Conservation (phyloP, 2,329 filamentous ascomycete species). For the Ophiognomonia clavigignenti-juglandacearum region DNA sequence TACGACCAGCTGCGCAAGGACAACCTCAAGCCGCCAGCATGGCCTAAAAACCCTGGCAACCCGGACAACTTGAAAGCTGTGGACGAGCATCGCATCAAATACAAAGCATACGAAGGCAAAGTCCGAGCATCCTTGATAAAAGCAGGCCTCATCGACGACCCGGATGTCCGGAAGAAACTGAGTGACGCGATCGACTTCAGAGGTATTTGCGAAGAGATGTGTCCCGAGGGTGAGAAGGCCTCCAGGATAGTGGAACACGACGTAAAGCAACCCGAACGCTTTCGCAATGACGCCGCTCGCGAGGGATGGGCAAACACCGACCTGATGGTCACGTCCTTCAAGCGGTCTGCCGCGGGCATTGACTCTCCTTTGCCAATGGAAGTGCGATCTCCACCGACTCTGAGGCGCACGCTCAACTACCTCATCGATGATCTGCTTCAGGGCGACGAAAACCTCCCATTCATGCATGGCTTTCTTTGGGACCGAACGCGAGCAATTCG, state of each 20-base stretch:
- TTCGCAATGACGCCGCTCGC: conserved; percentile 34
- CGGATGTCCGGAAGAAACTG: conserved; percentile 56
- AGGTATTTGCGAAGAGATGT: conserved; percentile 66
- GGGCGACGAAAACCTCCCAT: conserved; percentile 48
- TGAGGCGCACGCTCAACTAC: conserved; percentile 59
- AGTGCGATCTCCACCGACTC: conserved; percentile 54
- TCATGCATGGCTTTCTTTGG: conserved; percentile 61
- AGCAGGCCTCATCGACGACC: conserved; percentile 59
- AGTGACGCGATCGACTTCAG: conserved; percentile 63
- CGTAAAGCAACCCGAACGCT: conserved; percentile 52
- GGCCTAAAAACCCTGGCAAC: conserved; percentile 52
- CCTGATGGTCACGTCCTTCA: conserved; percentile 63
- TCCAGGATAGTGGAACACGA: conserved; percentile 58
- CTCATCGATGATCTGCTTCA: conserved; percentile 55
- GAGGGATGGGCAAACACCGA: conserved; percentile 39
- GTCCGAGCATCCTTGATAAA: conserved; percentile 54
- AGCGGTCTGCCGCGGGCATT: conserved; percentile 63
- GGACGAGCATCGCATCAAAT: conserved; percentile 49
- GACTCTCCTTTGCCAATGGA: conserved; percentile 65
- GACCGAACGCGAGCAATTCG: conserved; percentile 64
- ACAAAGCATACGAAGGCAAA: conserved; percentile 52
- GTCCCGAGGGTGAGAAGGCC: conserved; percentile 61
- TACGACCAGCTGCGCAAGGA: conserved; percentile 49
- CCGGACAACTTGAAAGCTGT: conserved; percentile 45
- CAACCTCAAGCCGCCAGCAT: conserved; percentile 47